These are phyloP conservation scores for Phytophthora pinifolia DNA, from an alignment of 352 stramenopile genomes.

Conservation along the genomic window DNA sequence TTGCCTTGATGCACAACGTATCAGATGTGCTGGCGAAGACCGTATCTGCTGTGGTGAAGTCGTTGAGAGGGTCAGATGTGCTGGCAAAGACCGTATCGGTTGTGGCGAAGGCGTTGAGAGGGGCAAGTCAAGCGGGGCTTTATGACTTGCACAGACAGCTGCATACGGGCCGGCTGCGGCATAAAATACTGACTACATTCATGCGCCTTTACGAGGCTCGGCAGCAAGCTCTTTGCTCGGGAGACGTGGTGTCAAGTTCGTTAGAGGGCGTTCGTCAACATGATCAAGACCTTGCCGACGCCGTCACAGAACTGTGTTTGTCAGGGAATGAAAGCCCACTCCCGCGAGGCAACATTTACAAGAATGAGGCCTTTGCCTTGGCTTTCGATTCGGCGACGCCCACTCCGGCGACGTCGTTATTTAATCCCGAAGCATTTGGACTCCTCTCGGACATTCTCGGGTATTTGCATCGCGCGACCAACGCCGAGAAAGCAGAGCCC, in stretches of 20 bases:
- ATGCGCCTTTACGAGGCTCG: slow-evolving; percentile 20
- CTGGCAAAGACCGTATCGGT: slow-evolving; percentile 27
- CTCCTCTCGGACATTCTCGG: slow-evolving; percentile 47
- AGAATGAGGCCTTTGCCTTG: slow-evolving; percentile 47
- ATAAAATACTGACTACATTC: slow-evolving; percentile 24
- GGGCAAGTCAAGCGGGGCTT: slow-evolving; percentile 12
- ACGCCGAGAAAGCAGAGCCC: slow-evolving; percentile 11
- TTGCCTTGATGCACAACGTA: slow-evolving; percentile 22
- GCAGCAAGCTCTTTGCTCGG: slow-evolving; percentile 10
- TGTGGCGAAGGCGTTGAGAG: slow-evolving; percentile 16
- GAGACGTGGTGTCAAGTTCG: not conserved
- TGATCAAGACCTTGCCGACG: slow-evolving; percentile 34
- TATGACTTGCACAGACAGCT: slow-evolving; percentile 31
- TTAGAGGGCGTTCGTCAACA: slow-evolving; percentile 1
- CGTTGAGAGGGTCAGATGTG: slow-evolving; percentile 3
- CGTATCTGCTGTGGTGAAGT: slow-evolving; percentile 17
- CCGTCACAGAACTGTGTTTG: slow-evolving; percentile 40
- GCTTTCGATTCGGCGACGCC: slow-evolving; percentile 3
- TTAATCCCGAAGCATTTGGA: slow-evolving; percentile 55
- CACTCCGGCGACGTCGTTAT: slow-evolving; percentile 25
- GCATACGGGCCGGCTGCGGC: slow-evolving; percentile 22
- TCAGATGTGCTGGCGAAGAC: slow-evolving; percentile 24
- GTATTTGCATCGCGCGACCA: slow-evolving; percentile 33
- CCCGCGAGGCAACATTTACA: slow-evolving; percentile 14
- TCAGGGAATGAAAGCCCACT: slow-evolving; percentile 38